phyloP scores from a whole-genome alignment of 2,329 filamentous ascomycete genomes.

The Alternaria novae-zelandiae region DNA sequence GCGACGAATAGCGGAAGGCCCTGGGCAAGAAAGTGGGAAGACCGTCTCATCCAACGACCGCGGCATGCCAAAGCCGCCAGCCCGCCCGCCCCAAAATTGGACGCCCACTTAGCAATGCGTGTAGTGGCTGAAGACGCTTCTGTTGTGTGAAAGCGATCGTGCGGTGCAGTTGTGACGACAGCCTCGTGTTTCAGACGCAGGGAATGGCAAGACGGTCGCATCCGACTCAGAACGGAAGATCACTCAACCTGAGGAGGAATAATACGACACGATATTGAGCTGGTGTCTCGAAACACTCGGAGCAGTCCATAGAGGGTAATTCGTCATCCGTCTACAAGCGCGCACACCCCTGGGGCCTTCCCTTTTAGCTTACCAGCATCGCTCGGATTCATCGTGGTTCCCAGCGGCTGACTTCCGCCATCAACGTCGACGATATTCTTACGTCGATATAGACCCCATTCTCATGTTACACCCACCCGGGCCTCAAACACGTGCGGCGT shows the following conservation, averaged over 20 bases:
- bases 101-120: not conserved
- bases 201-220: not conserved
- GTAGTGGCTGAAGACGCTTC: not conserved
- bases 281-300: slow-evolving; percentile 13
- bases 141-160: not conserved
- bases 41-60: slow-evolving; percentile 5
- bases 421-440: not conserved
- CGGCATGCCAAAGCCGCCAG: slow-evolving; percentile 5
- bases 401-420: not conserved
- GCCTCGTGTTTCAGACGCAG: not conserved
- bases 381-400: slow-evolving; percentile 5
- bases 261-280: not conserved
- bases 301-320: not conserved
- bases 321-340: not conserved
- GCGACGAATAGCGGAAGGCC: slow-evolving; percentile 7
- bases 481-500: not conserved
- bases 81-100: slow-evolving; percentile 7
- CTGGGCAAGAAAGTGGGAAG: slow-evolving; percentile 18
- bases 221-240: not conserved
- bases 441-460: not conserved
- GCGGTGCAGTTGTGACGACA: not conserved
- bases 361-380: slow-evolving; percentile 6
- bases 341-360: not conserved
- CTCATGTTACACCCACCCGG: not conserved
- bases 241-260: not conserved